Base-by-base conservation (phyloP, 2,329 filamentous ascomycete species). In the Colletotrichum sp. region DNA sequence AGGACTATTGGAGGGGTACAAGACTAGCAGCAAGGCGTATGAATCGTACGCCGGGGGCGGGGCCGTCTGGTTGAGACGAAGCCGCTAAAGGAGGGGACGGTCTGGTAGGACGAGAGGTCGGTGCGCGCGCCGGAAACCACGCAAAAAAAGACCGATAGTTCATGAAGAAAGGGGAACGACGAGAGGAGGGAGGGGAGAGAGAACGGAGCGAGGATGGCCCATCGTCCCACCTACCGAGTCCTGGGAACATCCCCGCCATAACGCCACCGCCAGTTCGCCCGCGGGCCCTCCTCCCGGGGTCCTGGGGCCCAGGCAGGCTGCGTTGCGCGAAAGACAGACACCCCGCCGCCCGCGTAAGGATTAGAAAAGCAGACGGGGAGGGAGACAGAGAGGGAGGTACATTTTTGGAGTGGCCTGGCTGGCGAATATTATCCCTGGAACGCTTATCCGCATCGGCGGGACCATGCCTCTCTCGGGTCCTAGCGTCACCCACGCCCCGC, bases 401-500 rank as follows among this genome's bases (percentile, higher is more conserved):
- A 48, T 48, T 24, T 16, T 26, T 16, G 21, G 21, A 58, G 21
- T 18, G n/a, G 55, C 55, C 55, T 58, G 55, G 52, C n/a, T 56
- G n/a, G 21, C 55, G 55, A 28, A 26, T 58, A 24, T 48, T 18
- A 38, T 58, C 66, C 66, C 32, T 68, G 8, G 66, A 66, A 34
- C 13, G 66, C 48, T 68, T 68, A 60, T 68, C 66, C 66, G 66
- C 30, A 68, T 10, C 65, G 28, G 32, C 21, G 65, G 65, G 43
- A 28, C 48, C 65, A 55, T 67, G 43, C 65, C 65, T 30, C 32
- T 48, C 52, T 70, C 9, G 52, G 66, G 52, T 58, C 56, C 26
- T 62, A 34, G 38, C 58, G 21, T 62, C 68, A 34, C n/a, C 24
- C n/a, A 43, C 80, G 30, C 81, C 78, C 82, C 80, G 81, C 64